Evolutionary conservation across 2,329 filamentous ascomycete genomes (phyloP).

Genomic region (Colletotrichum tropicicola): DNA sequence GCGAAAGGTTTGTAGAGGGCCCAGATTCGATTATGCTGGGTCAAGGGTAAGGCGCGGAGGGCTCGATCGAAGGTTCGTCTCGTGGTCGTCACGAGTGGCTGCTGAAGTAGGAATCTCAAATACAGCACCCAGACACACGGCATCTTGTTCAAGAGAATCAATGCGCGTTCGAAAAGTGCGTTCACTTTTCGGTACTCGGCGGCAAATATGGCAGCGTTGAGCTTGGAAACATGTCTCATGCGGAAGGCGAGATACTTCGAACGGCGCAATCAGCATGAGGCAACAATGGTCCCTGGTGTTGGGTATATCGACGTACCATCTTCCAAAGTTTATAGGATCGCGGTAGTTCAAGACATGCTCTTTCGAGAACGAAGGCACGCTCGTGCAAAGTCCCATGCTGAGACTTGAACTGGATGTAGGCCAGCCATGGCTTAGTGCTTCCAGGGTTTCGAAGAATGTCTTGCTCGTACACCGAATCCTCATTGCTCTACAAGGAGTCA

Average conservation of each 20-base stretch:
- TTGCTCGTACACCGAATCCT: slow-evolving; percentile 96
- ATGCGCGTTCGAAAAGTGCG: slow-evolving; percentile 88
- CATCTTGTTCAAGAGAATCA: slow-evolving; percentile 98
- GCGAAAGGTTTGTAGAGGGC: slow-evolving; percentile 90
- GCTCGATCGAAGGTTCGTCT: slow-evolving; percentile 92
- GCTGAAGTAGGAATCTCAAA: slow-evolving; percentile 86
- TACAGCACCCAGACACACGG: slow-evolving; percentile 99
- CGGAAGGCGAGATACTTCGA: slow-evolving; percentile 88
- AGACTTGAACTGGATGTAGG: slow-evolving; percentile 91
- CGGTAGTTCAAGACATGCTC: slow-evolving; percentile 88
- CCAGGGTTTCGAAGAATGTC: slow-evolving; percentile 88
- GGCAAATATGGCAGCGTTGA: slow-evolving; percentile 83
- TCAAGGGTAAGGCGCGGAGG: slow-evolving; percentile 88
- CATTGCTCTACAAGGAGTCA: slow-evolving; percentile 70
- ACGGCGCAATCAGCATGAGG: background rate
- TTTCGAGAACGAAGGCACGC: slow-evolving; percentile 87
- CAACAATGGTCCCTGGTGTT: too few species aligned
- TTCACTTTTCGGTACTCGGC: slow-evolving; percentile 94
- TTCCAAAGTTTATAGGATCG: slow-evolving; percentile 99
- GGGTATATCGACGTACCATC: slow-evolving; percentile 63
- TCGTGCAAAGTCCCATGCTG: slow-evolving; percentile 87
- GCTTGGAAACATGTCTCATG: slow-evolving; percentile 79
- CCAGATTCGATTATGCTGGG: slow-evolving; percentile 97
- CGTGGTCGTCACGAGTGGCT: slow-evolving; percentile 89
- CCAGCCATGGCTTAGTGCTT: slow-evolving; percentile 92